A percentile compares a stretch with the other conserved stretches of the same genome.
phyloP scores from a whole-genome alignment of 2,329 filamentous ascomycete species.

The Grosmannia clavigera region DNA sequence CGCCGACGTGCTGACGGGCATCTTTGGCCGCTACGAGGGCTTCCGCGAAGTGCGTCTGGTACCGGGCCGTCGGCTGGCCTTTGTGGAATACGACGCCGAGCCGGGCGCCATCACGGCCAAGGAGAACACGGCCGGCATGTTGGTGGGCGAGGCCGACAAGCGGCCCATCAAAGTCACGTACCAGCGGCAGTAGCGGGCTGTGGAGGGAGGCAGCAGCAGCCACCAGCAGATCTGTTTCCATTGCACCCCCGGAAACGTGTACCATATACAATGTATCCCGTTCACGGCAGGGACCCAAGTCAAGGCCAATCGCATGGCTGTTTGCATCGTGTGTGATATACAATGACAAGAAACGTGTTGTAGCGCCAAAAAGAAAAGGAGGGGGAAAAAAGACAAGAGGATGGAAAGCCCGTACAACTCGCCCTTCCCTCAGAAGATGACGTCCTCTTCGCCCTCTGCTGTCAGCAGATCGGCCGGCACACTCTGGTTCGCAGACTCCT shows the following conservation, averaged over 20 bases:
- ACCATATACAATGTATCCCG: background rate
- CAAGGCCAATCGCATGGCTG: background rate
- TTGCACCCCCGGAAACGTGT: constrained; percentile 7
- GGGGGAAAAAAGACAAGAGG: background rate
- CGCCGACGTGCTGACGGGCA: constrained; percentile 61
- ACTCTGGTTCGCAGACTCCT: constrained; percentile 22
- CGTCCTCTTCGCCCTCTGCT: constrained; percentile 67
- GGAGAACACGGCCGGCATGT: constrained; percentile 81
- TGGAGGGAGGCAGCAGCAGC: too few relatives aligned
- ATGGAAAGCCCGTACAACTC: background rate
- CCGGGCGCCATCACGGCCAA: constrained; percentile 83
- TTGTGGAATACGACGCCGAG: constrained; percentile 92
- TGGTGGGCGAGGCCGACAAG: constrained; percentile 43
- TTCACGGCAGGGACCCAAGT: background rate
- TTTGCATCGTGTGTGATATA: background rate
- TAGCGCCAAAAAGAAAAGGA: background rate
- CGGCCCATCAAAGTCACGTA: constrained; percentile 91
- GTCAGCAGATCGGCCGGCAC: constrained; percentile 55
- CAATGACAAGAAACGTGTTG: background rate
- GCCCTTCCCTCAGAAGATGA: constrained; percentile 58
- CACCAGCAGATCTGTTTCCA: constrained; percentile 4
- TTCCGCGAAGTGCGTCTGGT: constrained; percentile 89
- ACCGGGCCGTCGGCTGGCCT: constrained; percentile 80
- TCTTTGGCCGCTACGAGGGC: constrained; percentile 84
- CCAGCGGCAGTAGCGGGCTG: constrained; percentile 59